Conservation (phyloP, 2,329 filamentous ascomycete genomes). For the Diaporthe sp. region DNA sequence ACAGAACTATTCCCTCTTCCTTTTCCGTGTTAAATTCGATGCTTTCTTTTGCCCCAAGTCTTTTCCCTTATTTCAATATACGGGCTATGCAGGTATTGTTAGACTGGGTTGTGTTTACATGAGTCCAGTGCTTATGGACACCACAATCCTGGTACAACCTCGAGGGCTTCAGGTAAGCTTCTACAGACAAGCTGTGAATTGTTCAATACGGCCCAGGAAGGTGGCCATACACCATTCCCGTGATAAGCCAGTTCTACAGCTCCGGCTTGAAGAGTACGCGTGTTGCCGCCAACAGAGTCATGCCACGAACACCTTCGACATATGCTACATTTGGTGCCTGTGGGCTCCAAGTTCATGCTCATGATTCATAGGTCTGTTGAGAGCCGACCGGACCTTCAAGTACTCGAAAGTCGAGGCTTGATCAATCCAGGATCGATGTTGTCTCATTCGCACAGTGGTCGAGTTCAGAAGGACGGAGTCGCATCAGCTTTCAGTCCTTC, state of each 20-base stretch:
- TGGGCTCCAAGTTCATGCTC: not conserved
- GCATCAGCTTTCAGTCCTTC: no score
- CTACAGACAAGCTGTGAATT: not conserved
- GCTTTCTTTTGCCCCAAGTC: not conserved
- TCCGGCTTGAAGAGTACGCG: not conserved
- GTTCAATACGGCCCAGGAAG: not conserved
- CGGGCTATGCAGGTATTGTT: not conserved
- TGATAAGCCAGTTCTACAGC: not conserved
- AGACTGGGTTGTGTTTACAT: not conserved
- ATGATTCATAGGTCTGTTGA: not conserved
- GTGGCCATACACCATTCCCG: not conserved
- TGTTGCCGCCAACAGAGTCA: not conserved
- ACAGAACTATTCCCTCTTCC: not conserved
- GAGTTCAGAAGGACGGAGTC: not conserved
- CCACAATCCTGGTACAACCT: no score
- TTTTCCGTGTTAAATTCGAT: not conserved
- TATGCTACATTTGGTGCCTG: not conserved
- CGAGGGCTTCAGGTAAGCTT: not conserved
- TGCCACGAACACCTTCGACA: not conserved
- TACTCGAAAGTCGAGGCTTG: not conserved
- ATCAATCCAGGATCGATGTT: not conserved
- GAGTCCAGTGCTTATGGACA: not conserved
- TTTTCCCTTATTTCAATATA: not conserved
- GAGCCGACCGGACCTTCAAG: not conserved
- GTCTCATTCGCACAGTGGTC: not conserved